Evolutionary conservation across 495 filamentous ascomycete species (phyloP).

Genomic region (Neurospora sp.): DNA sequence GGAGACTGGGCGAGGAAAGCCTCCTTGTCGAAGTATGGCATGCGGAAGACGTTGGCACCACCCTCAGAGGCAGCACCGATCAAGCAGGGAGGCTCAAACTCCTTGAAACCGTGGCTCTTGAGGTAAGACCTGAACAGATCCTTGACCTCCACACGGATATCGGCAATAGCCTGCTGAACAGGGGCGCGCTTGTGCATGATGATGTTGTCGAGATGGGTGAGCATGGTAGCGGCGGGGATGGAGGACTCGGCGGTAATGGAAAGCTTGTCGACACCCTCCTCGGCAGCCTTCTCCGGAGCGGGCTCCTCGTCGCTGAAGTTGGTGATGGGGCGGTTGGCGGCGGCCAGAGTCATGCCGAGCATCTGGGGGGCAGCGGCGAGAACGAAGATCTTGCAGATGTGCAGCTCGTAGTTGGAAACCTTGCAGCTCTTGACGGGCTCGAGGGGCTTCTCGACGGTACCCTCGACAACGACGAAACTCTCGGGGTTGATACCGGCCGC

Average conservation of each 20-base stretch:
- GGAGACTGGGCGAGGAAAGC: constrained; percentile 69
- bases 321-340: constrained; percentile 56
- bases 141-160: constrained; percentile 72
- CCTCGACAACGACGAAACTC: constrained; percentile 75
- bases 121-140: constrained; percentile 75
- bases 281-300: constrained; percentile 35
- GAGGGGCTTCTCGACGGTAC: constrained; percentile 66
- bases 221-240: constrained; percentile 58
- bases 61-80: constrained; percentile 89
- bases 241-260: constrained; percentile 24
- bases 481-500: constrained; percentile 63
- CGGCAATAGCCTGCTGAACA: constrained; percentile 73
- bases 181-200: constrained; percentile 85
- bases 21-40: constrained; percentile 81
- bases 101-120: constrained; percentile 62
- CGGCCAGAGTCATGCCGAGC: constrained; percentile 57
- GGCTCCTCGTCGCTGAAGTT: constrained; percentile 52
- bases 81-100: constrained; percentile 68
- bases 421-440: constrained; percentile 75
- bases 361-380: constrained; percentile 48
- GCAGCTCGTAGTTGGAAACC: constrained; percentile 69
- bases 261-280: constrained; percentile 48
- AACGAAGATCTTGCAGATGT: constrained; percentile 75
- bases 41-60: constrained; percentile 84
- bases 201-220: constrained; percentile 78